phyloP scores from a whole-genome alignment of 2,329 filamentous ascomycete species.

The Neofusicoccum kwambonambiense region DNA sequence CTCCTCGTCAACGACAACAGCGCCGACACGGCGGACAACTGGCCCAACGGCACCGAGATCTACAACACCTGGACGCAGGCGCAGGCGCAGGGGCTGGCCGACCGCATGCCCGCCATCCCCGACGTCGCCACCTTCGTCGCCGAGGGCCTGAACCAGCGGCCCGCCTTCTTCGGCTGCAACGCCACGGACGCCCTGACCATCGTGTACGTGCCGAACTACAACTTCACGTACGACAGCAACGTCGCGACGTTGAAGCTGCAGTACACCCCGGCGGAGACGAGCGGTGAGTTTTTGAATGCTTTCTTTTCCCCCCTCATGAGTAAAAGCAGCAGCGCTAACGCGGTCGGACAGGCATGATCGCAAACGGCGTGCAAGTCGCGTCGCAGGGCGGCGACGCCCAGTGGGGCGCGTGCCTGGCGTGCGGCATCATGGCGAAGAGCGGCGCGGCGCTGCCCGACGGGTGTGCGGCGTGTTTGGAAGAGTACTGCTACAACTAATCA shows the following conservation, averaged over 20 bases:
- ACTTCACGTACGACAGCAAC: conserved; percentile 8
- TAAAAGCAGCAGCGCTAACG: background rate
- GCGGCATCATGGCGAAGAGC: conserved; percentile 14
- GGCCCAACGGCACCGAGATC: conserved; percentile 62
- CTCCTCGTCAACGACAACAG: conserved; percentile 65
- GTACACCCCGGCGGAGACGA: background rate
- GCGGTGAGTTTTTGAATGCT: background rate
- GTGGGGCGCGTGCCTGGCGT: conserved; percentile 8
- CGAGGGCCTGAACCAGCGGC: conserved; percentile 58
- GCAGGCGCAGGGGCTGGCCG: conserved; percentile 48
- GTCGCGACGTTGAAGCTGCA: conserved; percentile 5
- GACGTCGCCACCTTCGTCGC: conserved; percentile 57
- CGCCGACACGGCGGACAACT: conserved; percentile 58
- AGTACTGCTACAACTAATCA: conserved; percentile 14
- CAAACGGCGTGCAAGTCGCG: conserved; percentile 8
- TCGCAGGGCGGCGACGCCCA: background rate
- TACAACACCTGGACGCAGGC: conserved; percentile 59
- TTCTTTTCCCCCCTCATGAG: background rate
- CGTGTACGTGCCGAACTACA: conserved; percentile 15
- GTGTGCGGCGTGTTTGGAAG: background rate
- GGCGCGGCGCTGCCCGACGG: conserved; percentile 6
- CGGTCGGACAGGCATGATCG: background rate
- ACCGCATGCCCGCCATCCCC: conserved; percentile 59
- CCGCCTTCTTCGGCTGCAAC: conserved; percentile 61
- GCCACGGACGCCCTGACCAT: conserved; percentile 22